phyloP scores from a whole-genome alignment of 208 protist species.

The Trichomonas gallinae region DNA sequence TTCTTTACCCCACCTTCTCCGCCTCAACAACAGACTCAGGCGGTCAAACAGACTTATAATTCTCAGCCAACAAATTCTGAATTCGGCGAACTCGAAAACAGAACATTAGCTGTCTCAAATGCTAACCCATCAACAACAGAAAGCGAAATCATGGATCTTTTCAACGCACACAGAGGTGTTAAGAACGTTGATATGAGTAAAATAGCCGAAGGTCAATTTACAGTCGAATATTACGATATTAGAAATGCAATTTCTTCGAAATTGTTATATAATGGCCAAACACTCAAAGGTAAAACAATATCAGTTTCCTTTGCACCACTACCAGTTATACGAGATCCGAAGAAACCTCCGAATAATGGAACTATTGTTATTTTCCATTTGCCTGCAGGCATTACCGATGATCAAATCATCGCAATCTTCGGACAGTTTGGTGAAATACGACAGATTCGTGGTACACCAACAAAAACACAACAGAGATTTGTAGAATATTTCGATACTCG shows the following conservation, averaged over 20 bases:
- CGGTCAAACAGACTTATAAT: not conserved
- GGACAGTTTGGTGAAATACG: not conserved
- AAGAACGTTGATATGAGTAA: not conserved
- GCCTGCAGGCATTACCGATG: not conserved
- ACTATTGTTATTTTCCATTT: slow-evolving; percentile 16
- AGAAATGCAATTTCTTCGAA: not conserved
- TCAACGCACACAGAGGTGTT: not conserved
- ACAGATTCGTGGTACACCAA: not conserved
- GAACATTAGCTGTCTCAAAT: not conserved
- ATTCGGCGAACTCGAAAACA: not conserved
- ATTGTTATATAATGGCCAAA: not conserved
- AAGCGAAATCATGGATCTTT: not conserved
- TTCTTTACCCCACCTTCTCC: not conserved
- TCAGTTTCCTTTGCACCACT: not conserved
- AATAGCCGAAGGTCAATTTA: not conserved
- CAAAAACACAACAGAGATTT: not conserved
- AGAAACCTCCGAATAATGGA: slow-evolving; percentile 6
- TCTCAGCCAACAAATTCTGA: not conserved
- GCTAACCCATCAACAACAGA: not conserved
- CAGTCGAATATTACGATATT: slow-evolving; percentile 9
- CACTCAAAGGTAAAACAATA: not conserved
- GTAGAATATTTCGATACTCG: slow-evolving; percentile 1
- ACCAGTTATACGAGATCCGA: not conserved
- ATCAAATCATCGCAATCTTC: not conserved
- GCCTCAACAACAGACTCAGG: not conserved